A percentile compares a stretch with the other conserved stretches of the same genome.
Evolutionary conservation across 1,284 basidiomycete species (phyloP).

Genomic region (Puccinia hordei): DNA sequence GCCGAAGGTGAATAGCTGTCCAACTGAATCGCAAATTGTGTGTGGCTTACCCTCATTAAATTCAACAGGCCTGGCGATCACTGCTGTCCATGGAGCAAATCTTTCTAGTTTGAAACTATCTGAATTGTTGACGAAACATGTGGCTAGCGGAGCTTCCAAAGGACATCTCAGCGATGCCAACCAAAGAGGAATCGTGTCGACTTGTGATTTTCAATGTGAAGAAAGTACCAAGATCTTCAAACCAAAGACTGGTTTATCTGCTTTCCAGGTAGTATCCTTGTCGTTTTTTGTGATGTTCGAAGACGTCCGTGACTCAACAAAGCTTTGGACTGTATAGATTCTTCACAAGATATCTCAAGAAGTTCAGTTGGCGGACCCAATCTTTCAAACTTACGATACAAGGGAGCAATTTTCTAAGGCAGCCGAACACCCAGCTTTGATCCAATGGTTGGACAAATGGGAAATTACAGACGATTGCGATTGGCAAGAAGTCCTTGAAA

Average conservation of each 20-base stretch:
- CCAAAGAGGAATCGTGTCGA: not conserved
- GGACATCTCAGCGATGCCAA: not conserved
- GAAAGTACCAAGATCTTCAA: not conserved
- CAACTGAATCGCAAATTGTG: not conserved
- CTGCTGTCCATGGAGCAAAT: constrained; percentile 32
- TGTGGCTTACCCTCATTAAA: too few relatives aligned
- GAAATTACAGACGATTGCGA: constrained; percentile 17
- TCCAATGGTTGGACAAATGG: constrained; percentile 34
- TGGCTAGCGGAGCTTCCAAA: not conserved
- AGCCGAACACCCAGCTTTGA: constrained; percentile 16
- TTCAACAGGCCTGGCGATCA: constrained; percentile 27
- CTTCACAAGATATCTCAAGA: constrained; percentile 34
- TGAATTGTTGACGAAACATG: constrained; percentile 10
- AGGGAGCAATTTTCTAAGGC: constrained; percentile 21
- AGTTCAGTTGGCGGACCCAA: not conserved
- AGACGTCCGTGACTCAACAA: not conserved
- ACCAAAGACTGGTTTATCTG: constrained; percentile 26
- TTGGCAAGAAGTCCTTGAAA: constrained; percentile 36
- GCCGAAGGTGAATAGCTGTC: constrained; percentile 32
- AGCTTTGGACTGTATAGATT: not conserved
- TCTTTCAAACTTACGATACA: constrained; percentile 6
- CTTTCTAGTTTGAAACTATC: constrained; percentile 10
- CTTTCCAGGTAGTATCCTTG: constrained; percentile 34
- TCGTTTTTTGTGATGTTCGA: not conserved
- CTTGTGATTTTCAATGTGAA: constrained; percentile 22